phyloP scores from a whole-genome alignment of 352 stramenopile species.

The Globisporangium megalacanthum region DNA sequence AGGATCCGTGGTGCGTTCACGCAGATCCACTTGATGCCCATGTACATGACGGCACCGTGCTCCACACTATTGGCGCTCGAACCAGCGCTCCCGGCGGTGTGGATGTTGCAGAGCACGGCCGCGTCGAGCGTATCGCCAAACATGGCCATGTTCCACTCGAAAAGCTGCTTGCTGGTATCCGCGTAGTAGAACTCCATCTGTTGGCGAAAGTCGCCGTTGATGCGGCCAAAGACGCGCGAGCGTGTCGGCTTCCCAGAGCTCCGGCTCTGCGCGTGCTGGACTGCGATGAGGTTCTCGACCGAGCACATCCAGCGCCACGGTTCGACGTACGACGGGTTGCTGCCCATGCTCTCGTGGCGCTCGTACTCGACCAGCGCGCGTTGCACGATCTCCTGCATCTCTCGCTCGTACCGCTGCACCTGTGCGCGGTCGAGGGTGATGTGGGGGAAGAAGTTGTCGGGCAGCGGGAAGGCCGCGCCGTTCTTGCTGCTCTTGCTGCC shows the following conservation, averaged over 20 bases:
- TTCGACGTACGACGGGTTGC: conserved; percentile 14
- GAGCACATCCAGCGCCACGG: conserved; percentile 16
- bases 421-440: conserved; percentile 25
- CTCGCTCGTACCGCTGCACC: conserved; percentile 25
- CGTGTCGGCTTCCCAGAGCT: conserved; percentile 4
- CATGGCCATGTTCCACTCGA: conserved; percentile 69
- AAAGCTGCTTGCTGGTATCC: conserved; percentile 43
- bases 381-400: conserved; percentile 28
- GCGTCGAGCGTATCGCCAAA: conserved; percentile 58
- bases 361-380: conserved; percentile 41
- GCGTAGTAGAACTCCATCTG: conserved; percentile 72
- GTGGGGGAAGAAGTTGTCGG: conserved; percentile 37
- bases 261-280: conserved; percentile 9
- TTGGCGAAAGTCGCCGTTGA: conserved; percentile 57
- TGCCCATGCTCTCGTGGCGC: conserved; percentile 33
- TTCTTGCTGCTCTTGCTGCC: neutral
- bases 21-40: conserved; percentile 82
- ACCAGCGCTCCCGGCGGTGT: conserved; percentile 30
- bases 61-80: conserved; percentile 11
- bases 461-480: conserved; percentile 20
- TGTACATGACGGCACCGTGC: conserved; percentile 33
- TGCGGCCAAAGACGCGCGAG: conserved; percentile 52
- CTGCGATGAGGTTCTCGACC: conserved; percentile 22
- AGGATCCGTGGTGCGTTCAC: conserved; percentile 45
- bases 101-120: conserved; percentile 65